These are phyloP conservation scores for Vickermania ingenoplastis DNA, from an alignment of 208 protist genomes.

Conservation along the genomic window DNA sequence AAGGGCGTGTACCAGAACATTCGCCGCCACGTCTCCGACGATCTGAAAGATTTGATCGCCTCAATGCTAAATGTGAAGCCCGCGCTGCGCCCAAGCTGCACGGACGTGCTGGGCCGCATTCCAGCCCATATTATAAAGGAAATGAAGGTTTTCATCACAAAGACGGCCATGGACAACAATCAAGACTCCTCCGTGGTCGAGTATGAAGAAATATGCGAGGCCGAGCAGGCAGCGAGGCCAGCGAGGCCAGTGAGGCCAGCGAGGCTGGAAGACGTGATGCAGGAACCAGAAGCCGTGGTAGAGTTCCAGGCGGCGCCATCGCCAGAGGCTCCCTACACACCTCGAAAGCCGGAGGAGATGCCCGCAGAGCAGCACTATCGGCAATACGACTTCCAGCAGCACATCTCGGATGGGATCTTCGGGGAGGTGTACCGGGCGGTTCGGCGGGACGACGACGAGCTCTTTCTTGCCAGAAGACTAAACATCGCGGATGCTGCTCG, in stretches of 20 bases:
- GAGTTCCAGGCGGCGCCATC: background rate
- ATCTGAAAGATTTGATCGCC: background rate
- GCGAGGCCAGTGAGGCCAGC: too few species aligned
- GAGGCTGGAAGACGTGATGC: too few species aligned
- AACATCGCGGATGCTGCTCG: background rate
- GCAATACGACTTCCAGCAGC: background rate
- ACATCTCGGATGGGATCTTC: background rate
- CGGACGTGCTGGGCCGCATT: background rate
- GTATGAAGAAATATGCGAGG: too few species aligned
- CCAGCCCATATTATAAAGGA: too few species aligned
- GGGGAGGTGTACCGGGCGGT: background rate
- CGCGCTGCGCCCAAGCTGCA: background rate
- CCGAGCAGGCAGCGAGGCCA: too few species aligned
- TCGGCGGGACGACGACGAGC: background rate
- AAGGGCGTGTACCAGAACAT: background rate
- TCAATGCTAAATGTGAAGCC: background rate
- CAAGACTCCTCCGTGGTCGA: too few species aligned
- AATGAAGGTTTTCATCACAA: too few species aligned
- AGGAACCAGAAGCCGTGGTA: too few species aligned
- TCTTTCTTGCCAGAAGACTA: background rate
- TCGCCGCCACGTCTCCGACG: background rate
- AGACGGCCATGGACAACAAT: too few species aligned
- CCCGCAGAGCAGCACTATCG: background rate
- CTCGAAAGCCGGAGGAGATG: background rate
- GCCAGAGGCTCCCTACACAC: background rate